Evolutionary conservation across 2,329 filamentous ascomycete genomes (phyloP).

Genomic region (Seiridium unicorne): DNA sequence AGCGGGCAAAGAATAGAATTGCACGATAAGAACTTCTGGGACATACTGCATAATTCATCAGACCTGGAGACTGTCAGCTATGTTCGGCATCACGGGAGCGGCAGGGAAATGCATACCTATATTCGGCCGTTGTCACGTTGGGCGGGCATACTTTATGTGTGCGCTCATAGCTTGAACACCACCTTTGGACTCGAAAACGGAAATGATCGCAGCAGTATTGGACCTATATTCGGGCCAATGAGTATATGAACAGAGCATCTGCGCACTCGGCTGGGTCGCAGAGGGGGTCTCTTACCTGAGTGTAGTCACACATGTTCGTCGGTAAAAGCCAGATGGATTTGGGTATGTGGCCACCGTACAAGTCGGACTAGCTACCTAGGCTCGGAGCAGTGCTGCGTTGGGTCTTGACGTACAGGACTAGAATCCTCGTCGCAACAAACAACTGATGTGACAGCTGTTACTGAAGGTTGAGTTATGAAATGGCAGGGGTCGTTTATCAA

Average conservation of each 20-base stretch:
- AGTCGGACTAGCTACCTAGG: not conserved
- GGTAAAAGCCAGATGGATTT: not conserved
- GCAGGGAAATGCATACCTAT: slow-evolving; percentile 20
- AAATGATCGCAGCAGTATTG: slow-evolving; percentile 31
- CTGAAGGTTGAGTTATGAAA: too few relatives aligned
- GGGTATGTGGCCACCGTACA: not conserved
- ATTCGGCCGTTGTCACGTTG: slow-evolving; percentile 28
- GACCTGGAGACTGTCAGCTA: slow-evolving; percentile 18
- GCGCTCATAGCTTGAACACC: slow-evolving; percentile 30
- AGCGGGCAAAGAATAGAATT: slow-evolving; percentile 4
- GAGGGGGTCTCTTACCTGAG: slow-evolving; percentile 20
- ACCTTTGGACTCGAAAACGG: slow-evolving; percentile 29
- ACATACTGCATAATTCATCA: slow-evolving; percentile 29
- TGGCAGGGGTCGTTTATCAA: too few relatives aligned
- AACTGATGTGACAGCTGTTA: too few relatives aligned
- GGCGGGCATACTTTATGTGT: slow-evolving; percentile 28
- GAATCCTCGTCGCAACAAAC: too few relatives aligned
- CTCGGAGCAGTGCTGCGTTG: slow-evolving; percentile 6
- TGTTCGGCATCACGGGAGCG: not conserved
- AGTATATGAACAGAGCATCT: not conserved
- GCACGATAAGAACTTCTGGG: slow-evolving; percentile 6
- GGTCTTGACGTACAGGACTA: not conserved
- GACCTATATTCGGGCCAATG: slow-evolving; percentile 16
- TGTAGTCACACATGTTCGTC: slow-evolving; percentile 29
- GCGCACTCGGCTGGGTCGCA: not conserved